Evolutionary conservation across 495 filamentous ascomycete genomes (phyloP).

Genomic region (Annulohypoxylon maeteangense): DNA sequence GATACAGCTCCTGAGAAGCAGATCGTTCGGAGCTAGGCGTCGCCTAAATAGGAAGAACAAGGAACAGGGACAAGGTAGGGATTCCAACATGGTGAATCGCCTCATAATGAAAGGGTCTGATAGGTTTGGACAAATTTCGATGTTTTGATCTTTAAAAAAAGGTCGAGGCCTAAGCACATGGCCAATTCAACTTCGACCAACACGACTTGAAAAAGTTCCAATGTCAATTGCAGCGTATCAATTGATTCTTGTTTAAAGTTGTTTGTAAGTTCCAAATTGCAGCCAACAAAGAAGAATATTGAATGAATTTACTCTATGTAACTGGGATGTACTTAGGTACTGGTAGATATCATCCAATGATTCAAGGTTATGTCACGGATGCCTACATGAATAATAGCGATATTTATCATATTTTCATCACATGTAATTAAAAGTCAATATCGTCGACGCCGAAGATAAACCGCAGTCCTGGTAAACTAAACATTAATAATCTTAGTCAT

Average conservation of each 20-base stretch:
- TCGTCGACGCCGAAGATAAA: conserved; percentile 8
- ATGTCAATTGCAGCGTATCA: no score
- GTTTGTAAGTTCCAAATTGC: neutral
- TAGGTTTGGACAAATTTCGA: neutral
- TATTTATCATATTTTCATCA: conserved; percentile 2
- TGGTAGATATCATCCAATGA: neutral
- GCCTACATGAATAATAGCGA: conserved; percentile 10
- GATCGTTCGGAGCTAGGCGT: conserved; percentile 23
- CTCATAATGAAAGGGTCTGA: neutral
- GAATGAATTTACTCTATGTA: no score
- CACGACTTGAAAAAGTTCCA: neutral
- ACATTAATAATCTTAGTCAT: neutral
- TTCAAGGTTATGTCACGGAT: conserved; percentile 23
- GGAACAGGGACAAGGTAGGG: conserved; percentile 10
- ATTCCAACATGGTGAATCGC: conserved; percentile 12
- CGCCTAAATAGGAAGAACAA: conserved; percentile 11
- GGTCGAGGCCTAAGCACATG: conserved; percentile 6
- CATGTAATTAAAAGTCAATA: conserved; percentile 3
- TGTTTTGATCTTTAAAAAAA: neutral
- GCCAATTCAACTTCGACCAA: conserved; percentile 14
- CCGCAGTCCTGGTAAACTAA: neutral
- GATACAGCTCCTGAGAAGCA: conserved; percentile 5
- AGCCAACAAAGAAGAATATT: neutral
- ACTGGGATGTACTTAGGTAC: no score
- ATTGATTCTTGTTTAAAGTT: neutral